Base-by-base conservation (phyloP, 2,329 filamentous ascomycete genomes). In the Phoma sp. region DNA sequence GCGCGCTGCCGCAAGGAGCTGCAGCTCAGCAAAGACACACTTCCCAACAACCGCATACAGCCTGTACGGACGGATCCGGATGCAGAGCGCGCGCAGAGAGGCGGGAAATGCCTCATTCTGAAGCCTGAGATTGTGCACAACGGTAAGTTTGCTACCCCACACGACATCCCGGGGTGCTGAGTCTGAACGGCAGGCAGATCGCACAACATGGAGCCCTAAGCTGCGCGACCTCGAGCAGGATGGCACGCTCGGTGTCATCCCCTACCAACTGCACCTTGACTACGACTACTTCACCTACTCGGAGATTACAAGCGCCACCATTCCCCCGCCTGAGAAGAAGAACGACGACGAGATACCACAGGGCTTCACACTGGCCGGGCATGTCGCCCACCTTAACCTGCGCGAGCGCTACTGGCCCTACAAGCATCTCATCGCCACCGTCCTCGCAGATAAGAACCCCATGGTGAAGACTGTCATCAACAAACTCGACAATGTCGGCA, bases 351-450 rank as follows among this genome's bases (percentile, higher is more conserved):
- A 96, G 60, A 87, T 95, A 26, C 93, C 93, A 2, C 85, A 86
- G 26, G 92, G 92, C 42, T 98, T 96, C 79, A 92, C 92, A 51
- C 87, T 88, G 29, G 92, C 93, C 29, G 93, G 95, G 17, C 93
- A 98, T 66, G 87, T 98, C 87, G 93, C 92, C 33, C 95, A 99
- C 71, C 80, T 99, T 53, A 99, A 99, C 74, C 86, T 99, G 26
- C 87, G 91, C 43, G 87, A 90, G 17, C 84, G 87, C 60, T 97
- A 92, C 69, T 79, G 92, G 10, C 91, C 90, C 0, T 96, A 96
- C 80, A 96, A 95, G 75, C 75, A 89, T 61, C 74, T 98, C 34
- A 93, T 98, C 42, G 95, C 90, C 0, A 81, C 93, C 67, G 87
- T 98, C 2, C 80, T 99, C 17, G 78, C 92, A 46, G 95, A 98